phyloP scores from a whole-genome alignment of 768 basidiomycete genomes.

The Naganishia vaughanmartiniae region DNA sequence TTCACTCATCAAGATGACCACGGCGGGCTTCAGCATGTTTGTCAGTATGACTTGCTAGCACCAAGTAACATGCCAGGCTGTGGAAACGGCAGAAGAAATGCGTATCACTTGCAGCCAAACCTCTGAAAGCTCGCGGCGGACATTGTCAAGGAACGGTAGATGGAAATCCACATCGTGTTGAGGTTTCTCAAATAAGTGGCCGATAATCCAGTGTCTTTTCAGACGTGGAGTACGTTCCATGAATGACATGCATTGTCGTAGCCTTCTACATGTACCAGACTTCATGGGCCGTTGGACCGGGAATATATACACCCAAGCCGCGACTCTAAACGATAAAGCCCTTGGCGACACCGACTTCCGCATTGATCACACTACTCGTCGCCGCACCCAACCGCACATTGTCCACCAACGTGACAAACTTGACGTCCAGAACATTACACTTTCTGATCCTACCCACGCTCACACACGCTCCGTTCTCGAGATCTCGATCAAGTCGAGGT shows the following conservation, averaged over 20 bases:
- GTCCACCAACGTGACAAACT: constrained; percentile 87
- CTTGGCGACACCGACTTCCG: constrained; percentile 85
- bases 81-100: too few relatives aligned
- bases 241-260: not conserved
- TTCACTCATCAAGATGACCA: too few relatives aligned
- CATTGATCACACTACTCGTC: constrained; percentile 94
- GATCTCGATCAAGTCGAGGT: constrained; percentile 84
- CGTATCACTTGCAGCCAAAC: too few relatives aligned
- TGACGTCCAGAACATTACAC: constrained; percentile 89
- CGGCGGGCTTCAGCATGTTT: too few relatives aligned
- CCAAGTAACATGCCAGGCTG: too few relatives aligned
- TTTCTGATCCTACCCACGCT: constrained; percentile 85
- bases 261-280: not conserved
- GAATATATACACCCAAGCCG: not conserved
- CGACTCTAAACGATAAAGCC: constrained; percentile 52
- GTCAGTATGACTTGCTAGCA: too few relatives aligned
- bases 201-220: too few relatives aligned
- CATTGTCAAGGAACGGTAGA: too few relatives aligned
- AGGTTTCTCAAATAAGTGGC: too few relatives aligned
- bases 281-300: not conserved
- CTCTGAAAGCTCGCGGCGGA: too few relatives aligned
- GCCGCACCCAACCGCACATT: constrained; percentile 96
- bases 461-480: constrained; percentile 86
- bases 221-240: too few relatives aligned
- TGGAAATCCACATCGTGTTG: too few relatives aligned